Evolutionary conservation across 176 grass and related monocot species (phyloP).

Genomic region (Thalia dealbata): DNA sequence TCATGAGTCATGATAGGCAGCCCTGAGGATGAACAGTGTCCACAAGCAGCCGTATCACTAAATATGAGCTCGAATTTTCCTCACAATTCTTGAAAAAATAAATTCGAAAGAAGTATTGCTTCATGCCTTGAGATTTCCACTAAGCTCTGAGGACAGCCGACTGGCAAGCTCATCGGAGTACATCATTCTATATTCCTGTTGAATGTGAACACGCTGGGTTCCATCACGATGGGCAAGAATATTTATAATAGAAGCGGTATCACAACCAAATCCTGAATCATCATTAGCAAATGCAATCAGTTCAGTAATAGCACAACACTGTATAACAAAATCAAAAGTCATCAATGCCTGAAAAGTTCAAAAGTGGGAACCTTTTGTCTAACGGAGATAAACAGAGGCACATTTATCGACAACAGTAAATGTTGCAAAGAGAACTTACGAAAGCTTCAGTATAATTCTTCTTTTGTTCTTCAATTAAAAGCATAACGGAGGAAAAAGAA

Average conservation of each 20-base stretch:
- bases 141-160: conserved; percentile 75
- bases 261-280: conserved; percentile 71
- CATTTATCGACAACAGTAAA: not conserved
- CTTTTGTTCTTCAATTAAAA: not conserved
- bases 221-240: conserved; percentile 93
- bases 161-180: conserved; percentile 67
- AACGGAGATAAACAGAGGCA: not conserved
- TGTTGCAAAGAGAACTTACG: not conserved
- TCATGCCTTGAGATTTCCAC: conserved; percentile 62
- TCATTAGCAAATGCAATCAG: not conserved
- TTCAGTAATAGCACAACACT: not conserved
- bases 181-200: conserved; percentile 88
- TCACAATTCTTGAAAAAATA: not conserved
- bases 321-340: not conserved
- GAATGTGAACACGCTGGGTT: conserved; percentile 68
- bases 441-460: not conserved
- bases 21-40: not conserved
- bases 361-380: not conserved
- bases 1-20: not conserved
- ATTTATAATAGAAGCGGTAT: conserved; percentile 56
- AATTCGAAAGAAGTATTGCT: not conserved
- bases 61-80: not conserved
- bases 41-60: not conserved
- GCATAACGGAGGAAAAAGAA: not conserved
- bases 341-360: not conserved